Evolutionary conservation across 495 filamentous ascomycete genomes (phyloP).

Genomic region (Podospora tetraspora): DNA sequence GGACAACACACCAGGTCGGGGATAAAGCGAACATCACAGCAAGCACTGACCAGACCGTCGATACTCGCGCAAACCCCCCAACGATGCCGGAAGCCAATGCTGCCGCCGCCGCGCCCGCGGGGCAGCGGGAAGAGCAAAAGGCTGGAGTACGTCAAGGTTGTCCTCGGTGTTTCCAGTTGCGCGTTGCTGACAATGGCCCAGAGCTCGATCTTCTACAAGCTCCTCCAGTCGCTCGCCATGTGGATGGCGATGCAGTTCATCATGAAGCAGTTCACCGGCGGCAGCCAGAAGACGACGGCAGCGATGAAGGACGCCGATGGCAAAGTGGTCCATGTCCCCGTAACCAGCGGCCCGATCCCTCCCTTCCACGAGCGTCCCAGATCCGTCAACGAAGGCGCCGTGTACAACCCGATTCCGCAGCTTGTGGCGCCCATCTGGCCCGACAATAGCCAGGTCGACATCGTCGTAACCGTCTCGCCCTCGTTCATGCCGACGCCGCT

Average conservation of each 20-base stretch:
- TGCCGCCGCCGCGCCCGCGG: constrained; percentile 24
- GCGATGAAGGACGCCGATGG: constrained; percentile 44
- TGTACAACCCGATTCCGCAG: constrained; percentile 70
- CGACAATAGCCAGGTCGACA: constrained; percentile 67
- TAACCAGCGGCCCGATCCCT: constrained; percentile 50
- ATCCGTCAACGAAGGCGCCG: constrained; percentile 51
- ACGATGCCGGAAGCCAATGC: constrained; percentile 37
- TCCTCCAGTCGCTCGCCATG: constrained; percentile 37
- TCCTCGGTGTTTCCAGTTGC: not conserved
- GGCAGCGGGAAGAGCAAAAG: constrained; percentile 27
- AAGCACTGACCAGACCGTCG: not conserved
- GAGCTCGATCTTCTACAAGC: constrained; percentile 34
- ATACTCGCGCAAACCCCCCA: not conserved
- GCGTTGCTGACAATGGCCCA: constrained; percentile 8
- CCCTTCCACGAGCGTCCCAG: constrained; percentile 60
- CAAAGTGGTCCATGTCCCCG: constrained; percentile 39
- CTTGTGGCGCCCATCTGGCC: constrained; percentile 85
- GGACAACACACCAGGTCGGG: not conserved
- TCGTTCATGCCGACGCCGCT: constrained; percentile 65
- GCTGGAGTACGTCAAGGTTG: constrained; percentile 30
- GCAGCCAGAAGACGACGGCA: constrained; percentile 41
- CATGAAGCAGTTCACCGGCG: constrained; percentile 45
- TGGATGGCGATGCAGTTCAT: constrained; percentile 44
- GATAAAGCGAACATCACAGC: not conserved
- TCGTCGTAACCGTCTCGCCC: constrained; percentile 76